Percentiles rank a stretch among this genome's conserved stretches.
These are phyloP conservation scores for Aspergillus hancockii DNA, from an alignment of 495 filamentous ascomycete species.

Conservation along the genomic window DNA sequence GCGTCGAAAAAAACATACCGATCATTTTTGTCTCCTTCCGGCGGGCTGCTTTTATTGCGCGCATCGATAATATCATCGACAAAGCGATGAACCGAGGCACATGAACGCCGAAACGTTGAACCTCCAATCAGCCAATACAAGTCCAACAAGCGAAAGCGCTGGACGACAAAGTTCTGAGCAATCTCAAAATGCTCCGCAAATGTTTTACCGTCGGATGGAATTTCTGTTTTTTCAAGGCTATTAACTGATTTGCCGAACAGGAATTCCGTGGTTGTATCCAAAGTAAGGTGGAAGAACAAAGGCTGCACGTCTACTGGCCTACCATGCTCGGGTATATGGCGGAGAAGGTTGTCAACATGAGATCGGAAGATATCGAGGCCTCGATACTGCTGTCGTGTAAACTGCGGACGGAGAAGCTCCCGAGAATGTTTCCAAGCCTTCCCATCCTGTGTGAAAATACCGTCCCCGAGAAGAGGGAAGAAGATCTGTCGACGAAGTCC, in stretches of 20 bases:
- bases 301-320: constrained; percentile 45
- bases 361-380: constrained; percentile 21
- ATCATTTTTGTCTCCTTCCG: constrained; percentile 26
- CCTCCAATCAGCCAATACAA: too few species aligned
- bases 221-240: constrained; percentile 22
- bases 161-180: constrained; percentile 8
- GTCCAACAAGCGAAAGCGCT: too few species aligned
- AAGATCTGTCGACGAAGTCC: constrained; percentile 31
- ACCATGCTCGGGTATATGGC: constrained; percentile 13
- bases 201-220: too few species aligned
- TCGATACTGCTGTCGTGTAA: constrained; percentile 30
- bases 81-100: too few species aligned
- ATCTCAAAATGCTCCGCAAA: too few species aligned
- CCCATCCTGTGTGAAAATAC: constrained; percentile 58
- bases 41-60: too few species aligned
- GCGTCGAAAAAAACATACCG: constrained; percentile 12
- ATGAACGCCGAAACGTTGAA: too few species aligned
- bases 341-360: constrained; percentile 26
- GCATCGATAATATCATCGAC: too few species aligned
- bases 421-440: constrained; percentile 51
- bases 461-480: constrained; percentile 46
- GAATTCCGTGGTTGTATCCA: constrained; percentile 46
- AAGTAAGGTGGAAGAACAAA: constrained; percentile 46
- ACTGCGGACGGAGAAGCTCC: constrained; percentile 48
- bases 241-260: constrained; percentile 48